These are phyloP conservation scores for Ilex aquifolium DNA, from an alignment of 257 asterid species.

Conservation along the genomic window DNA sequence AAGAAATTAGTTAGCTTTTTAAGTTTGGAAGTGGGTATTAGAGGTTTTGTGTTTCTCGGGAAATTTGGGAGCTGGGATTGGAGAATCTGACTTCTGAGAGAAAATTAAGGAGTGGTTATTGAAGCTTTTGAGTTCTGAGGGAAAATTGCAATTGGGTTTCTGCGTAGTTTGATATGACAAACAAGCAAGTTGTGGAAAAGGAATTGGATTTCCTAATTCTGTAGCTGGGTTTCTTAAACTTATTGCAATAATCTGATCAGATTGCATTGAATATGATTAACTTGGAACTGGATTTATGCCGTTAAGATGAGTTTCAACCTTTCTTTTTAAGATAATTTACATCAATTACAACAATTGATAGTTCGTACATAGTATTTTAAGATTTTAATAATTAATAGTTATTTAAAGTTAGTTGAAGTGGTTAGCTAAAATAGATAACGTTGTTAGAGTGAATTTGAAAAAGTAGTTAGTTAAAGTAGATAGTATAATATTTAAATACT, in stretches of 20 bases:
- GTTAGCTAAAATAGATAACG: too few species aligned
- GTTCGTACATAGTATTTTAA: too few species aligned
- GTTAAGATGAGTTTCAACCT: not conserved
- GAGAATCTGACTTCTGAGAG: conserved; percentile 32
- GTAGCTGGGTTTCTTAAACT: not conserved
- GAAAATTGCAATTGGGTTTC: not conserved
- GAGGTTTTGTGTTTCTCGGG: conserved; percentile 28
- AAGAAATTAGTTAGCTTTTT: not conserved
- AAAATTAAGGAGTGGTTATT: conserved; percentile 21
- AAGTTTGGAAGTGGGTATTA: conserved; percentile 9
- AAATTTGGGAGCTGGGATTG: conserved; percentile 20
- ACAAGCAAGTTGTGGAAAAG: too few species aligned
- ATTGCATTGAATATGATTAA: not conserved
- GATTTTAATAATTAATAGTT: too few species aligned
- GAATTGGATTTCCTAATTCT: not conserved
- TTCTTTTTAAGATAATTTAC: conserved; percentile 1
- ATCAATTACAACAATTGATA: conserved; percentile 24
- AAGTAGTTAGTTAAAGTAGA: too few species aligned
- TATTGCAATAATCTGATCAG: not conserved
- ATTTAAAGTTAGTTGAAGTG: too few species aligned
- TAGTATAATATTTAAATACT: too few species aligned
- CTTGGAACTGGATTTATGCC: not conserved
- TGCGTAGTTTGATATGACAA: not conserved
- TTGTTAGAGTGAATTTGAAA: too few species aligned
- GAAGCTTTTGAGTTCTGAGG: conserved; percentile 10